A percentile compares a stretch with the other conserved stretches of the same genome.
Evolutionary conservation across 2,329 filamentous ascomycete species (phyloP).

Genomic region (Fusarium marasasianum): DNA sequence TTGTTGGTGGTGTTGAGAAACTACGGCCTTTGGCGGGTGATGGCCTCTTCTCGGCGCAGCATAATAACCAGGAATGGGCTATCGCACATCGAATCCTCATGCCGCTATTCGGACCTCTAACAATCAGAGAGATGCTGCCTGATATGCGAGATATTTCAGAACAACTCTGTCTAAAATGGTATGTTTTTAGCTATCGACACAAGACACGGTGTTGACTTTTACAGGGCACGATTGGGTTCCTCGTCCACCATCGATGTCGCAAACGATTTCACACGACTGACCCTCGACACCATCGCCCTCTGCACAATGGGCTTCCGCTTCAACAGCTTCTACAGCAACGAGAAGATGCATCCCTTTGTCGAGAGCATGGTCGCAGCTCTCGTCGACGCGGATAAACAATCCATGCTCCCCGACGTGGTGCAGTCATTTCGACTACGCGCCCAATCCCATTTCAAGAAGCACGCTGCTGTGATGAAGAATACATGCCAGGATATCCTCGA

Average conservation of each 20-base stretch:
- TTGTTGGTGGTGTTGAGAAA: slow-evolving; percentile 58
- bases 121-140: slow-evolving; percentile 73
- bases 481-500: neutral
- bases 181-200: fast-evolving
- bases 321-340: slow-evolving; percentile 20
- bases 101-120: slow-evolving; percentile 74
- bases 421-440: neutral
- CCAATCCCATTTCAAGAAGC: neutral
- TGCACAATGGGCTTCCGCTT: slow-evolving; percentile 15
- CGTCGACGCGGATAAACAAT: neutral
- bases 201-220: neutral
- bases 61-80: slow-evolving; percentile 70
- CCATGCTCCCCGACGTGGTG: neutral
- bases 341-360: neutral
- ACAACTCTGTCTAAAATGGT: slow-evolving; percentile 72
- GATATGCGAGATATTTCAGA: slow-evolving; percentile 74
- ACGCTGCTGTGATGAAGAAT: neutral
- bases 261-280: slow-evolving; percentile 1
- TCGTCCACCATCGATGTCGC: neutral
- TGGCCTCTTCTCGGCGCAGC: slow-evolving; percentile 69
- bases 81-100: slow-evolving; percentile 72
- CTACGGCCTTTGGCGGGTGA: slow-evolving; percentile 70
- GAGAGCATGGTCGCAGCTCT: slow-evolving; percentile 13
- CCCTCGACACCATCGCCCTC: slow-evolving; percentile 3
- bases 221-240: neutral